Evolutionary conservation across 257 asterid species (phyloP).

Genomic region (Jaltomata sinuosa): DNA sequence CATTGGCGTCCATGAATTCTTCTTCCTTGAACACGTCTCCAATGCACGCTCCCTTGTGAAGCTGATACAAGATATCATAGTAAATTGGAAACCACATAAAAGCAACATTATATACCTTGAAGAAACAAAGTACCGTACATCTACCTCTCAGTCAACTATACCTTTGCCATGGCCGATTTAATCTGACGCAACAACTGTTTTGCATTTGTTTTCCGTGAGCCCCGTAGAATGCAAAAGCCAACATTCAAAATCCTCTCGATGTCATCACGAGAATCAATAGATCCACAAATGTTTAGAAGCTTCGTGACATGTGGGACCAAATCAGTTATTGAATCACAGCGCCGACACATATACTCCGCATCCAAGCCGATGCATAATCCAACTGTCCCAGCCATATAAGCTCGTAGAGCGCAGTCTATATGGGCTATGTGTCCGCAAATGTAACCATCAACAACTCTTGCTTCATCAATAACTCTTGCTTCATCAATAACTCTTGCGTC

Average conservation of each 20-base stretch:
- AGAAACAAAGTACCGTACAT: constrained; percentile 10
- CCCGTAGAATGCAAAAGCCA: constrained; percentile 42
- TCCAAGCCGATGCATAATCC: constrained; percentile 75
- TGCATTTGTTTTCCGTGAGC: constrained; percentile 40
- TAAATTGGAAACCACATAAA: constrained; percentile 1
- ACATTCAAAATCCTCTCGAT: constrained; percentile 45
- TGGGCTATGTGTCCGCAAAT: constrained; percentile 81
- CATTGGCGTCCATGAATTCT: constrained; percentile 20
- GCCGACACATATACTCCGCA: constrained; percentile 76
- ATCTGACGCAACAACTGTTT: constrained; percentile 38
- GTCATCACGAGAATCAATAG: constrained; percentile 34
- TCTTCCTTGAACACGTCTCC: constrained; percentile 46
- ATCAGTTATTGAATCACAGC: constrained; percentile 77
- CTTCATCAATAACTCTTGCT: too few species aligned
- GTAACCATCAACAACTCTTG: constrained; percentile 24
- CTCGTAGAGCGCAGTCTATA: constrained; percentile 66
- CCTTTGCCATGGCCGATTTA: constrained; percentile 56
- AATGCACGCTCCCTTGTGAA: constrained; percentile 38
- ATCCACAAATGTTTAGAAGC: constrained; percentile 39
- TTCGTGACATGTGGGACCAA: constrained; percentile 50
- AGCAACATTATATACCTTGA: constrained; percentile 11
- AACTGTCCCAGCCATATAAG: constrained; percentile 77
- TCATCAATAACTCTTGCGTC: too few species aligned
- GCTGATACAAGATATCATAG: constrained; percentile 37
- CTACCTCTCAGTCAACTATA: constrained; percentile 26